Percentiles rank a stretch among this genome's conserved stretches.
These are phyloP conservation scores for Aspergillus brunneoviolaceus DNA, from an alignment of 2,329 filamentous ascomycete species.

Conservation along the genomic window DNA sequence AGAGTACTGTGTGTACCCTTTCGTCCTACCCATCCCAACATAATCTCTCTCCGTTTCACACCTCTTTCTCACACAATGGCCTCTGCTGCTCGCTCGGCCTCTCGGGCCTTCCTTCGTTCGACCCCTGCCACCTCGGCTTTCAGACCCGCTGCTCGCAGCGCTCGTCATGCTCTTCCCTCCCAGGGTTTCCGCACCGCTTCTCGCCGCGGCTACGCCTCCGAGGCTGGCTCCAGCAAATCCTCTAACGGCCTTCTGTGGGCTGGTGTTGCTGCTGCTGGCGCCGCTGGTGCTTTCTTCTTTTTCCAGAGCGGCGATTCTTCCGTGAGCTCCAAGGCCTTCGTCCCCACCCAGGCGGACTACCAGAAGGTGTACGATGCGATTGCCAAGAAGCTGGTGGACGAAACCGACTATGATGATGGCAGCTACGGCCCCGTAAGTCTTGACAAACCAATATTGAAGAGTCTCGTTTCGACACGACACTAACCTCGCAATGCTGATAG, in stretches of 20 bases:
- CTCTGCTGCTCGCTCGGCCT: slow-evolving; percentile 41
- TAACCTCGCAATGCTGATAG: slow-evolving; percentile 29
- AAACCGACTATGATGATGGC: slow-evolving; percentile 94
- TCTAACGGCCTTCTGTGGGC: slow-evolving; percentile 58
- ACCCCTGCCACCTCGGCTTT: slow-evolving; percentile 37
- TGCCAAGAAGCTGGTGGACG: slow-evolving; percentile 75
- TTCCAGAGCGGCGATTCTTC: slow-evolving; percentile 50
- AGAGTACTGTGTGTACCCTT: background rate
- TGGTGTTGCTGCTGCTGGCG: slow-evolving; percentile 60
- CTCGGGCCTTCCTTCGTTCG: slow-evolving; percentile 45
- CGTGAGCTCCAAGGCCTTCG: slow-evolving; percentile 55
- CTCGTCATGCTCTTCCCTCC: slow-evolving; percentile 57
- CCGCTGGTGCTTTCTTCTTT: slow-evolving; percentile 65
- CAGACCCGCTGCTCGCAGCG: slow-evolving; percentile 53
- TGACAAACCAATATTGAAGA: background rate
- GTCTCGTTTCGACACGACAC: slow-evolving; percentile 2
- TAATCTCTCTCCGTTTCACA: slow-evolving; percentile 6
- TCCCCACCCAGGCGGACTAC: slow-evolving; percentile 81
- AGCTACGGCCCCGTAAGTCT: slow-evolving; percentile 76
- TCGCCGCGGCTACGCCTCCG: slow-evolving; percentile 77
- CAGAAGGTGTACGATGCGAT: slow-evolving; percentile 92
- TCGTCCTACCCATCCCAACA: background rate
- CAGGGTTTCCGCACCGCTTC: slow-evolving; percentile 71
- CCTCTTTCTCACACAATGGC: slow-evolving; percentile 16
- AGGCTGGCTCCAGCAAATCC: slow-evolving; percentile 54